Base-by-base conservation (phyloP, 805 yeast genomes). In the Wickerhamomyces kurtzmanii region DNA sequence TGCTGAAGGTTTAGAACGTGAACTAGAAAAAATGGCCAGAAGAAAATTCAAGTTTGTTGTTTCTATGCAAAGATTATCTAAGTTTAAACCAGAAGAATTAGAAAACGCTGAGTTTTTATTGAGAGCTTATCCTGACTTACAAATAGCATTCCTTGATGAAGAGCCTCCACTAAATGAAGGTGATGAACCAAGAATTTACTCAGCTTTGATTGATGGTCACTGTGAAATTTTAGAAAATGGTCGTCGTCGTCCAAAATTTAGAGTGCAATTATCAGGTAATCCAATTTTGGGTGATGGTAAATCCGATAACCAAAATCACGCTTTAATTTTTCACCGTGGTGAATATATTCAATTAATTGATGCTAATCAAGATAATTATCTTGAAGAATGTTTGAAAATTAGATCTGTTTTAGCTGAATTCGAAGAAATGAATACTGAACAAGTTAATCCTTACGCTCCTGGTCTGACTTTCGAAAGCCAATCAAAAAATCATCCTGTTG, bases 1-100 rank as follows among this genome's bases (percentile, higher is more conserved):
- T 55, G 94, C 96, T 34, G 97, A 89, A 62, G 93, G 94, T 46
- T 70, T 74, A 31, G 97, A 91, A 65, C 75, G 86, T 59, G 97
- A 93, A 57, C 75, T 89, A 42, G 96, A 89, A 60, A 75, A 72
- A 45, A 77, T 83, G 82, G 86, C 94, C 10, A 67, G 78, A 58
- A 69, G 93, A 54, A 84, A 84, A 53, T 84, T 84, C 62, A 73
- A 74, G 47, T 70, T 82, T 40, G 64, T 83, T 40, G 86, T 82
- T 33, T 77, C 94, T 16, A 82, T 84, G 93, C 95, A 84, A 64
- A 69, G 87, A 59, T 70, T 78, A 49, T 66, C 78, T 27, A 65
- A 71, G 39, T 81, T 84, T 53, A 70, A 66, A 46, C 70, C 75
- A 12, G 84, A 79, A 42, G 91, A 84, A 55, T 60, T 71, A 47